phyloP scores from a whole-genome alignment of 106 monocot species.

The Ottelia alismoides region DNA sequence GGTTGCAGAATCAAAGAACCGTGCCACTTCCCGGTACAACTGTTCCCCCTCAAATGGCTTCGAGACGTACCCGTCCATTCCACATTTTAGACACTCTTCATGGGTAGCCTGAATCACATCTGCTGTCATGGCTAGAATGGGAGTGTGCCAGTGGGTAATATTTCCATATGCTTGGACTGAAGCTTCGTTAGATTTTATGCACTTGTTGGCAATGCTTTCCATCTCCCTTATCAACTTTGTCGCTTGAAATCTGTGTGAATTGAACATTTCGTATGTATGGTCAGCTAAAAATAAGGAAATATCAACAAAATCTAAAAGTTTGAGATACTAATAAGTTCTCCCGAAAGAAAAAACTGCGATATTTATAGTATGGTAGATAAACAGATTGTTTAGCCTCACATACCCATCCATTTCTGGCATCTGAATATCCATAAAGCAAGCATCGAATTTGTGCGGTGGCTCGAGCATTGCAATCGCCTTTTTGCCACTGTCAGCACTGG shows the following conservation, averaged over 20 bases:
- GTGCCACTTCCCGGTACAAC: constrained; percentile 77
- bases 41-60: constrained; percentile 99
- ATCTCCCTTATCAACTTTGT: constrained; percentile 69
- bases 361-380: not conserved
- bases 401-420: constrained; percentile 92
- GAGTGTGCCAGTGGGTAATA: constrained; percentile 47
- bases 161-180: constrained; percentile 20
- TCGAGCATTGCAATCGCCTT: constrained; percentile 54
- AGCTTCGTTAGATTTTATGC: constrained; percentile 34
- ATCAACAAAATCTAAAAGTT: not conserved
- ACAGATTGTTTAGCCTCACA: not conserved
- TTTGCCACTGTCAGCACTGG: constrained; percentile 60
- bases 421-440: constrained; percentile 92
- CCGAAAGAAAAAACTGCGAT: not conserved
- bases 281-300: not conserved
- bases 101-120: constrained; percentile 98
- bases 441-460: constrained; percentile 70
- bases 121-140: constrained; percentile 98
- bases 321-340: not conserved
- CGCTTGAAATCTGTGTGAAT: constrained; percentile 63
- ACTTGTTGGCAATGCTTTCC: constrained; percentile 50
- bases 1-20: constrained; percentile 50
- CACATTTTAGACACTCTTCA: constrained; percentile 68
- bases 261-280: not conserved
- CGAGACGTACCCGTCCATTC: constrained; percentile 99